phyloP scores from a whole-genome alignment of 2,329 filamentous ascomycete genomes.

The Monilinia laxa region DNA sequence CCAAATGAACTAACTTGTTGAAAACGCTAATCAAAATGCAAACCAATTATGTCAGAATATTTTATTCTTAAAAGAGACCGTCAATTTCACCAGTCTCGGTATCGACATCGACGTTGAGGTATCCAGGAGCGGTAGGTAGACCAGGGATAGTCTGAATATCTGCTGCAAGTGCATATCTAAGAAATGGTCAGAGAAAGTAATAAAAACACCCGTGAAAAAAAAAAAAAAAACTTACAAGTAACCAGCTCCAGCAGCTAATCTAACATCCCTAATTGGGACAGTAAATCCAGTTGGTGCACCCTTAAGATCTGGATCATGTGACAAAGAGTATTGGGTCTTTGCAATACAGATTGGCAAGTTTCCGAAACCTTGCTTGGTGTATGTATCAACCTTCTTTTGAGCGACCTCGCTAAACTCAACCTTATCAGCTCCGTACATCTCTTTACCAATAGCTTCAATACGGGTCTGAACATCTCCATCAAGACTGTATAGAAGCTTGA shows the following conservation, averaged over 20 bases:
- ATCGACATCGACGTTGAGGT: constrained; percentile 88
- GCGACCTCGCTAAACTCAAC: constrained; percentile 94
- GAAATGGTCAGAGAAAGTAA: constrained; percentile 41
- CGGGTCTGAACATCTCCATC: constrained; percentile 81
- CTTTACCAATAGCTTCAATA: constrained; percentile 84
- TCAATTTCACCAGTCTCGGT: constrained; percentile 81
- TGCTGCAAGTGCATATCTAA: constrained; percentile 83
- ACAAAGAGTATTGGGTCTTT: constrained; percentile 97
- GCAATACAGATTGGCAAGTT: constrained; percentile 95
- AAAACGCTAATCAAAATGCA: constrained; percentile 21
- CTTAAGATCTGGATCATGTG: constrained; percentile 90
- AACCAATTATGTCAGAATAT: not conserved
- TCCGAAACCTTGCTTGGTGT: constrained; percentile 86
- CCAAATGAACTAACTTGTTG: constrained; percentile 19
- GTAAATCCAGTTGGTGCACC: constrained; percentile 93
- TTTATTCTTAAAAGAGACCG: constrained; percentile 71
- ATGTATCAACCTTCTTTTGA: constrained; percentile 94
- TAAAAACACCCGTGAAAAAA: not conserved
- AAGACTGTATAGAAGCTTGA: constrained; percentile 81
- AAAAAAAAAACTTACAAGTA: constrained; percentile 64
- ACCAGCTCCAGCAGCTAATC: constrained; percentile 90
- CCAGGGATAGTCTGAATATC: constrained; percentile 99
- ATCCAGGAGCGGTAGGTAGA: constrained; percentile 89
- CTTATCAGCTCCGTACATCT: constrained; percentile 89
- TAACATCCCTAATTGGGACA: constrained; percentile 89